Base-by-base conservation (phyloP, 2,329 filamentous ascomycete species). In the Fusarium metavorans region DNA sequence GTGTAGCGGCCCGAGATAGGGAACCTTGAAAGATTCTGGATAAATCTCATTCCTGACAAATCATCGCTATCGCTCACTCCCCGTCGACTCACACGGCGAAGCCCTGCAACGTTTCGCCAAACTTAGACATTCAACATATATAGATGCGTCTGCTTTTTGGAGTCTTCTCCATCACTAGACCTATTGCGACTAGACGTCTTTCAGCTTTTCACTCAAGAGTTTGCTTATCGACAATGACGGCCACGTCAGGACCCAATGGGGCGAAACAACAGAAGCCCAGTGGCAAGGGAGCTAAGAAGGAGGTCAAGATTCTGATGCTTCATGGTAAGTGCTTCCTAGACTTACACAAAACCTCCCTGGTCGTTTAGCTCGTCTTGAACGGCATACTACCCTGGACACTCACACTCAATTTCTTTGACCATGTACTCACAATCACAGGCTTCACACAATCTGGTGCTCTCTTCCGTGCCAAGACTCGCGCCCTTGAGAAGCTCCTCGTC, bases 361-460 rank as follows among this genome's bases (percentile, higher is more conserved):
- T 10, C 6, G 4, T 27, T 18, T 20, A 34, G 8, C 14, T 35
- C 3, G 41, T 45, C n/a, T 23, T 20, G 37, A 18, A n/a, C 43
- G 27, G 20, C 30, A 34, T 2, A 45, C 43, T 68, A 63, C 37
- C 48, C 66, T 64, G 27, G 32, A 68, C 35, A 20, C 14, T 41
- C 41, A 32, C 45, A 6, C 27, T 32, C 45, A 63, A 39, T 52
- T 45, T 54, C 58, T 41, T 50, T 54, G 70, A 45, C 54, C 65
- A 48, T 35, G 27, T 65, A 52, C 69, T 71, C 58, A 74, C 64
- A 73, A 57, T 64, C 60, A 18, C 41, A 92, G 93, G 96, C 83
- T 98, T 92, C 89, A 98, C 96, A 9, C 96, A 98, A 87, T 97
- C 94, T 32, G 95, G 95, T 5, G 84, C 92, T 5, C 87, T 95